These are phyloP conservation scores for Lepidium campestre DNA, from an alignment of 441 rosid species.

Conservation along the genomic window DNA sequence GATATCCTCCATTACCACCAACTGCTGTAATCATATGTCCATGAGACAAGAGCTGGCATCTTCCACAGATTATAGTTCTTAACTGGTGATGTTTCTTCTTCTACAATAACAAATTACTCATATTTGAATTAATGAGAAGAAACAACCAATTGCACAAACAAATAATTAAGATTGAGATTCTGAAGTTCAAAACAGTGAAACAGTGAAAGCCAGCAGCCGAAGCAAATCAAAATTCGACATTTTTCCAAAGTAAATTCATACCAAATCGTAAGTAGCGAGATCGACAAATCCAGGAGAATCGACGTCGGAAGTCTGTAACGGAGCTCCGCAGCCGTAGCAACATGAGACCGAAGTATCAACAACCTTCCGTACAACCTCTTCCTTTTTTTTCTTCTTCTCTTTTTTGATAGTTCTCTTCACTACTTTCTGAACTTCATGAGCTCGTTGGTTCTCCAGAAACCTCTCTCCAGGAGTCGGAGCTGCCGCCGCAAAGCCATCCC, in stretches of 20 bases:
- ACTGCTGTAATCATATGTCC: conserved; percentile 98
- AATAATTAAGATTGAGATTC: background rate
- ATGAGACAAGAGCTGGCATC: conserved; percentile 88
- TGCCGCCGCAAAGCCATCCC: conserved; percentile 67
- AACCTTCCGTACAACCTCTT: conserved; percentile 34
- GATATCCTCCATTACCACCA: conserved; percentile 95
- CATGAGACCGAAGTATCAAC: conserved; percentile 38
- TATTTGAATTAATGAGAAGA: background rate
- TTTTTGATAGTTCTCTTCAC: conserved; percentile 46
- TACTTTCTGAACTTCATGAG: conserved; percentile 51
- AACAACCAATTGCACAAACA: background rate
- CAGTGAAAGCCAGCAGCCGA: background rate
- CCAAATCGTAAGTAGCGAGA: conserved; percentile 65
- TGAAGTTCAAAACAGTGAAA: background rate
- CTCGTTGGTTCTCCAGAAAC: conserved; percentile 57
- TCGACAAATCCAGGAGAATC: conserved; percentile 87
- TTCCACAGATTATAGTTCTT: conserved; percentile 75
- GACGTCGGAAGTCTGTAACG: conserved; percentile 67
- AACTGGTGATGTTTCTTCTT: conserved; percentile 96
- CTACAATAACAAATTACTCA: conserved; percentile 36
- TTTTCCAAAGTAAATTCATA: conserved; percentile 7
- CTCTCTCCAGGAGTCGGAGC: conserved; percentile 67
- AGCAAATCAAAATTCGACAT: too few relatives aligned
- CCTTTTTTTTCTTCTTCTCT: conserved; percentile 38
- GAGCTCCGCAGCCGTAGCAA: conserved; percentile 97